Percentiles rank a stretch among this genome's conserved stretches.
Conservation (phyloP, 83 land plant genomes). For the Picea abies region DNA sequence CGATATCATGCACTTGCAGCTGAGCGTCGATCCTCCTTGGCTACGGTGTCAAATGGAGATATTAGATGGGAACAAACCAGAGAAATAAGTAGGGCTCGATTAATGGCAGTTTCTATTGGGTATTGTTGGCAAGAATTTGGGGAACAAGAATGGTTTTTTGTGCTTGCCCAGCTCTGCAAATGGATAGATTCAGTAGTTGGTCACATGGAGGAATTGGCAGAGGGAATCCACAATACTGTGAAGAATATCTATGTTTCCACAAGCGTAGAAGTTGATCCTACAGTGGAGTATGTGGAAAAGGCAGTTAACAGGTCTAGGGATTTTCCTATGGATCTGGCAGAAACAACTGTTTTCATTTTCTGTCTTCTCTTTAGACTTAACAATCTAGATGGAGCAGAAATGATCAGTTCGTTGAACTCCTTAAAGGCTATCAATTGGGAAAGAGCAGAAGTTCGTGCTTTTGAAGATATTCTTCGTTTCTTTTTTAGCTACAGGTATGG, state of each 20-base stretch:
- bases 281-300: constrained; percentile 24
- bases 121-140: constrained; percentile 85
- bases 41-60: no score
- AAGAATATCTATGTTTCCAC: not conserved
- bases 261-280: constrained; percentile 17
- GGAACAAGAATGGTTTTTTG: constrained; percentile 83
- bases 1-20: constrained; percentile 18
- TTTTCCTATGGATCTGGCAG: constrained; percentile 29
- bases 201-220: constrained; percentile 71
- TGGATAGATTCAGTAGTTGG: constrained; percentile 77
- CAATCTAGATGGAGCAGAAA: constrained; percentile 24
- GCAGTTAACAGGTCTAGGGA: constrained; percentile 25
- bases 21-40: not conserved
- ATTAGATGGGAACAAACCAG: no score
- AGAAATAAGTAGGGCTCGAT: constrained; percentile 51
- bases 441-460: constrained; percentile 35
- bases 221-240: constrained; percentile 40
- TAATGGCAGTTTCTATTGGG: constrained; percentile 60
- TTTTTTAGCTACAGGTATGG: constrained; percentile 58
- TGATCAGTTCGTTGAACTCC: constrained; percentile 18
- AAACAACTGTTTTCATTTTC: constrained; percentile 60
- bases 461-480: constrained; percentile 74
- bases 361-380: constrained; percentile 36
- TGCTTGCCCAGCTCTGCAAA: constrained; percentile 37
- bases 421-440: constrained; percentile 45